Base-by-base conservation (phyloP, 1,139 yeast species). In the Pneumocystis carinii region DNA sequence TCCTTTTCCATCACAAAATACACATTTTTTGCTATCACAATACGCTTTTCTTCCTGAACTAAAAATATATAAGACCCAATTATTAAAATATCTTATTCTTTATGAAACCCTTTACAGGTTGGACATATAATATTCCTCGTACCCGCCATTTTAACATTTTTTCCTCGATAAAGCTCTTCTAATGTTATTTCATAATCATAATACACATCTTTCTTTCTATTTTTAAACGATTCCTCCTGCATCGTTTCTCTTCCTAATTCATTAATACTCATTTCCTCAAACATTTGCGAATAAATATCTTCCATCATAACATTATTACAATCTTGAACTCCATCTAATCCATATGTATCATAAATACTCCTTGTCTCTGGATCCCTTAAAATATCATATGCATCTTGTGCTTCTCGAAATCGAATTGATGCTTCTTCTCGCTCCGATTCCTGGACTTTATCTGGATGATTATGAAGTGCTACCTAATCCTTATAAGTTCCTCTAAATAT, bases 351-450 rank as follows among this genome's bases (percentile, higher is more conserved):
- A 72, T 90, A 90, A 66, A 85, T 83, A 37, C 83, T 79, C 67
- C 97, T 79, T 66, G 89, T 78, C 32, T 80, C 79, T 1, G 84
- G 84, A 72, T 88, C 94, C 67, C 90, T 83, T 67, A 90, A 77
- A 1, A 90, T 95, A 72, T 86, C 94, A 71, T 86, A 87, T 1
- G 94, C 95, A 71, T 86, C 89, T 7, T 86, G 85, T 29, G 84
- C 83, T 66, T 80, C 83, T 70, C 82, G 66, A 37, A 64, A 65
- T 35, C 60, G 59, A n/a, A 35, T 61, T n/a, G 67, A 57, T 24
- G 66, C 66, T 14, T 42, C 55, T 37, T 62, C 66, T 10, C 81
- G 67, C 19, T 66, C 66, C 2, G 29, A 14, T 17, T 62, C 66
- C 27, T 66, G 62, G 24, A 61, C 63, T 61, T 65, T 64, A 56